Percentiles rank a stretch among this genome's conserved stretches.
Conservation (phyloP, 805 yeast genomes). For the Cyberlindnera veronae region DNA sequence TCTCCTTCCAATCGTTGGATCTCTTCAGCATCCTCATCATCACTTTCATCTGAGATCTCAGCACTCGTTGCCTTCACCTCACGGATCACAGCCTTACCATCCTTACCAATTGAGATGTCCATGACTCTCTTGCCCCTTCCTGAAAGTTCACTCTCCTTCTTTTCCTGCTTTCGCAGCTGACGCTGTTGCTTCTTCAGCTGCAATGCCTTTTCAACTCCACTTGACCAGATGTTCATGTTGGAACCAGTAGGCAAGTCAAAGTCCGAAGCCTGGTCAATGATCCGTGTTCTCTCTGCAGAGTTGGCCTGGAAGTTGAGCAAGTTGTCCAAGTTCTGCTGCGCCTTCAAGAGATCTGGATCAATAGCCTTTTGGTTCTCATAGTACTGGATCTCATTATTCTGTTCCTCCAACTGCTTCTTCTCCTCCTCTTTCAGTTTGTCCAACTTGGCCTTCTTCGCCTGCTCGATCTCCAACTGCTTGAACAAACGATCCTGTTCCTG, state of each 20-base stretch:
- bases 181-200: constrained; percentile 85
- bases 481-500: constrained; percentile 65
- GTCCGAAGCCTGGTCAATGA: constrained; percentile 92
- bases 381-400: constrained; percentile 41
- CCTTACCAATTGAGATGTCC: constrained; percentile 67
- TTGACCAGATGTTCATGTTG: constrained; percentile 70
- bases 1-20: constrained; percentile 29
- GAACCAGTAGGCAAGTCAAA: constrained; percentile 59
- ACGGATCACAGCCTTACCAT: constrained; percentile 70
- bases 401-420: constrained; percentile 37
- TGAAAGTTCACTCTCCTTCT: constrained; percentile 49
- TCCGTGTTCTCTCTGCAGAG: constrained; percentile 84
- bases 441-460: constrained; percentile 31
- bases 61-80: constrained; percentile 19
- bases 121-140: constrained; percentile 77
- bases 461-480: constrained; percentile 51
- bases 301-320: constrained; percentile 78
- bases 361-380: constrained; percentile 37
- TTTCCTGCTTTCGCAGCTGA: constrained; percentile 60
- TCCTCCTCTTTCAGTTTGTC: constrained; percentile 35
- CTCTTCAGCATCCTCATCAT: constrained; percentile 34
- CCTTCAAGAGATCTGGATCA: constrained; percentile 61
- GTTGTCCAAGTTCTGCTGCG: constrained; percentile 70
- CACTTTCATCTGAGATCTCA: constrained; percentile 31
- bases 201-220: constrained; percentile 79